A percentile compares a stretch with the other conserved stretches of the same genome.
Evolutionary conservation across 129 eudicot genomes (phyloP).

Genomic region (Apium graveolens): DNA sequence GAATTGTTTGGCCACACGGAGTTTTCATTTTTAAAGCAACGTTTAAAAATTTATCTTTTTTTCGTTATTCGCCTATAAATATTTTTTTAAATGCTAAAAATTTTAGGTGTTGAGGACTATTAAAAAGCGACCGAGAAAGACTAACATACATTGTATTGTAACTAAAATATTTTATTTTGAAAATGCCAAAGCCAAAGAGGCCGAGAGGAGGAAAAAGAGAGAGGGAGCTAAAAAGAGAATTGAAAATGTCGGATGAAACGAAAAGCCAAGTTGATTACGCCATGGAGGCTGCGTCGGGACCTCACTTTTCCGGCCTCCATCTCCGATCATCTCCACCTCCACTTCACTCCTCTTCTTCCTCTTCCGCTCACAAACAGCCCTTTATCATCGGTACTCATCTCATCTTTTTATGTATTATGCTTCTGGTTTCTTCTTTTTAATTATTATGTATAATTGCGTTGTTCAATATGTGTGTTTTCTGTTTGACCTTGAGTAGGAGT

Average conservation of each 20-base stretch:
- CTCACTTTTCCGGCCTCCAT: constrained; percentile 86
- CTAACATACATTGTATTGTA: no score
- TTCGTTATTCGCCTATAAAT: no score
- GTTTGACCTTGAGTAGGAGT: constrained; percentile 45
- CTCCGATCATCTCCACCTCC: constrained; percentile 38
- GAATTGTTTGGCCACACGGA: no score
- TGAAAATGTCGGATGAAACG: constrained; percentile 51
- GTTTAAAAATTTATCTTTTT: no score
- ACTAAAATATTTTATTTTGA: no score
- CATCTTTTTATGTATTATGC: neutral
- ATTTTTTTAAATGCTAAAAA: no score
- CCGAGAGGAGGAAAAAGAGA: neutral
- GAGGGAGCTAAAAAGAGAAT: neutral
- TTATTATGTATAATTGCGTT: neutral
- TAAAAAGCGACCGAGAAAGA: no score
- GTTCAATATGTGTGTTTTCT: neutral
- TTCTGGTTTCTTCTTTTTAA: neutral
- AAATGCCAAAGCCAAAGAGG: no score
- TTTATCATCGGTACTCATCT: constrained; percentile 70
- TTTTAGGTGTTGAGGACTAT: no score
- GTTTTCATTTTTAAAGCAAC: no score
- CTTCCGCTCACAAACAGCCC: constrained; percentile 53
- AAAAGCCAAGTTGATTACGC: constrained; percentile 33
- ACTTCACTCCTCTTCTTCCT: constrained; percentile 8
- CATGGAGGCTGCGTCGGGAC: constrained; percentile 92